These are phyloP conservation scores for Venustampulla echinocandica DNA, from an alignment of 495 filamentous ascomycete genomes.

Conservation along the genomic window DNA sequence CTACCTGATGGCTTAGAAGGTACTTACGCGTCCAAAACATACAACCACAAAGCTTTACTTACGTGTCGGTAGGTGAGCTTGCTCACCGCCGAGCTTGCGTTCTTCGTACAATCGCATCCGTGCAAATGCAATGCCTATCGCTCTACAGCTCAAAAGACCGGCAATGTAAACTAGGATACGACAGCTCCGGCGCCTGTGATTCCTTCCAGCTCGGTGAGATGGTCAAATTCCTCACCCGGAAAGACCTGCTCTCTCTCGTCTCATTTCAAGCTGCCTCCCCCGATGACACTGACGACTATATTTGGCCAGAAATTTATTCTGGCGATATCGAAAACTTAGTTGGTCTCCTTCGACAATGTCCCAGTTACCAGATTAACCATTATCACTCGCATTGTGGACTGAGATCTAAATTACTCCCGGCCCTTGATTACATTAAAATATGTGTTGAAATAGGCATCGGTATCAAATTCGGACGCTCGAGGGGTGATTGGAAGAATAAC, in stretches of 20 bases:
- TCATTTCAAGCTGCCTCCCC: slow-evolving; percentile 33
- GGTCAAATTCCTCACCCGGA: slow-evolving; percentile 64
- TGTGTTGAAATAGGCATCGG: slow-evolving; percentile 37
- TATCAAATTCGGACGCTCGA: slow-evolving; percentile 39
- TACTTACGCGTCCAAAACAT: too few relatives aligned
- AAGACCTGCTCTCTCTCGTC: slow-evolving; percentile 39
- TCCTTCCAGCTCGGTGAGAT: slow-evolving; percentile 82
- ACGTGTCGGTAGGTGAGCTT: slow-evolving; percentile 55
- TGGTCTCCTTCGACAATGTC: slow-evolving; percentile 48
- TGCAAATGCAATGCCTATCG: slow-evolving; percentile 63
- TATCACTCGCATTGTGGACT: slow-evolving; percentile 74
- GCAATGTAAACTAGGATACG: slow-evolving; percentile 73
- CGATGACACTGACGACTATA: slow-evolving; percentile 24
- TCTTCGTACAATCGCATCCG: slow-evolving; percentile 65
- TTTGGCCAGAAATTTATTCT: slow-evolving; percentile 27
- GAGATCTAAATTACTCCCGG: slow-evolving; percentile 53
- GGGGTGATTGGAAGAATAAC: slow-evolving; percentile 24
- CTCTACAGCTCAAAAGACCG: slow-evolving; percentile 52
- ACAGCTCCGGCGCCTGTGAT: slow-evolving; percentile 67
- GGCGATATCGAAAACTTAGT: slow-evolving; percentile 46
- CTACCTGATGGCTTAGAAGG: slow-evolving; percentile 67
- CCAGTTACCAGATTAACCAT: slow-evolving; percentile 71
- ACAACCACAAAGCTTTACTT: too few relatives aligned
- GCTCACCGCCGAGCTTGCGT: slow-evolving; percentile 60
- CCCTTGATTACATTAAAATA: slow-evolving; percentile 56